phyloP scores from a whole-genome alignment of 352 stramenopile species.

The Peronospora destructor region DNA sequence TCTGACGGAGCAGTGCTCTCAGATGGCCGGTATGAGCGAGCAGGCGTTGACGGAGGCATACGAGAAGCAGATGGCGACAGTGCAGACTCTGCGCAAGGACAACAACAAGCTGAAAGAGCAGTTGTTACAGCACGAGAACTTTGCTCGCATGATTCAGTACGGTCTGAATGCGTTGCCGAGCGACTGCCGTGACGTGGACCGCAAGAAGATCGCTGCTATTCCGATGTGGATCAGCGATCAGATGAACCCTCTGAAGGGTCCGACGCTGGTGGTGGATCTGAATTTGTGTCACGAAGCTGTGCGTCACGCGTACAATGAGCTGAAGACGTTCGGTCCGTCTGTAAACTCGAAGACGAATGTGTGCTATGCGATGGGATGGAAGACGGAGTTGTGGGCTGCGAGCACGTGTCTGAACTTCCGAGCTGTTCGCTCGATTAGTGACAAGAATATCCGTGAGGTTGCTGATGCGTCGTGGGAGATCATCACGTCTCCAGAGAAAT shows the following conservation, averaged over 20 bases:
- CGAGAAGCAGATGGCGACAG: conserved; percentile 77
- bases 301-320: conserved; percentile 69
- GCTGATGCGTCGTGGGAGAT: conserved; percentile 76
- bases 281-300: conserved; percentile 75
- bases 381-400: conserved; percentile 74
- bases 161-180: conserved; percentile 69
- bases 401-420: conserved; percentile 73
- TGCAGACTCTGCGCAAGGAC: conserved; percentile 73
- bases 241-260: conserved; percentile 70
- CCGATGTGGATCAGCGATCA: conserved; percentile 78
- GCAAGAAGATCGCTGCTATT: conserved; percentile 66
- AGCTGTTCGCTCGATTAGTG: conserved; percentile 44
- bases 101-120: conserved; percentile 83
- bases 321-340: conserved; percentile 65
- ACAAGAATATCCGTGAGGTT: conserved; percentile 70
- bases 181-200: conserved; percentile 68
- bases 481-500: conserved; percentile 77
- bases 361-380: conserved; percentile 82
- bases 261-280: conserved; percentile 67
- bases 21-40: conserved; percentile 78
- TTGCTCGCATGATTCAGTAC: conserved; percentile 80
- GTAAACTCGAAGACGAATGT: conserved; percentile 83
- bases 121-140: conserved; percentile 78
- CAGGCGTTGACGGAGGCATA: conserved; percentile 71
- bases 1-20: conserved; percentile 67